Percentiles rank a stretch among this genome's conserved stretches.
Evolutionary conservation across 129 eudicot genomes (phyloP).

Genomic region (Arctium minus): DNA sequence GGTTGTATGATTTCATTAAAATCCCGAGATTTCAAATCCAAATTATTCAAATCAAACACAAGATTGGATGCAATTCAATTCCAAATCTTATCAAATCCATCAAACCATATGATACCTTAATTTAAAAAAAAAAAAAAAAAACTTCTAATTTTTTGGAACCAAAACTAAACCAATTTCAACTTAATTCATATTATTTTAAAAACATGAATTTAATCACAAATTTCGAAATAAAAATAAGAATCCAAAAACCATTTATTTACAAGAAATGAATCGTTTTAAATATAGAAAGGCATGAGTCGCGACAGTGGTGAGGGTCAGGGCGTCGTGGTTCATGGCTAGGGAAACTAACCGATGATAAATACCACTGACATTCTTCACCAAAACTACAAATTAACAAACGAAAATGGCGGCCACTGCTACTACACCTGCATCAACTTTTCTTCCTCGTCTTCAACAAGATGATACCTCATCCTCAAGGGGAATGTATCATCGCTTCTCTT

Average conservation of each 20-base stretch:
- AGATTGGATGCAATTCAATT: too few relatives aligned
- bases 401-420: conserved; percentile 4
- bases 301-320: not conserved
- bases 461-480: conserved; percentile 2
- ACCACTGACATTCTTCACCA: not conserved
- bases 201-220: too few relatives aligned
- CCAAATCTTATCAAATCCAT: too few relatives aligned
- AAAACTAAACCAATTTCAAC: too few relatives aligned
- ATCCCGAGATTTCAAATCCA: too few relatives aligned
- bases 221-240: too few relatives aligned
- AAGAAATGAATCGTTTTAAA: not conserved
- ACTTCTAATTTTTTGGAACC: too few relatives aligned
- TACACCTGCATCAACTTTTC: not conserved
- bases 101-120: too few relatives aligned
- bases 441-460: conserved; percentile 4
- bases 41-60: too few relatives aligned
- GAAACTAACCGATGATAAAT: not conserved
- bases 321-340: not conserved
- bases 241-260: not conserved
- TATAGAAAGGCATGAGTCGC: not conserved
- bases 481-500: not conserved
- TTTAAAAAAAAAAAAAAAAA: too few relatives aligned
- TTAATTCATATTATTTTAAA: too few relatives aligned
- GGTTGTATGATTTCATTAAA: too few relatives aligned
- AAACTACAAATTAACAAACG: not conserved